Evolutionary conservation across 306 rosid genomes (phyloP).

Genomic region (Castanospermum australe): DNA sequence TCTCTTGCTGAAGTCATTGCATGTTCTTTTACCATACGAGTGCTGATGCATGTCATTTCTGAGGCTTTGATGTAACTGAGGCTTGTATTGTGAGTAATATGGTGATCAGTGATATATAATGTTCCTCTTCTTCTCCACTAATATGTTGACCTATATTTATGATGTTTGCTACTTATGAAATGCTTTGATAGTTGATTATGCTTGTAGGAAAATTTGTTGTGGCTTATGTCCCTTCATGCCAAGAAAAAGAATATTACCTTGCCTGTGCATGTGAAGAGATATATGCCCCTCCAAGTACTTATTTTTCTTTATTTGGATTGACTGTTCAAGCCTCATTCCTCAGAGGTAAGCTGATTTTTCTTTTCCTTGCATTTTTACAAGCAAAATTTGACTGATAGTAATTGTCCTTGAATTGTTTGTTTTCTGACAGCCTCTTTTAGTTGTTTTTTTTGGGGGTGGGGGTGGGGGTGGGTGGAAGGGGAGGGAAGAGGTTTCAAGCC

Average conservation of each 20-base stretch:
- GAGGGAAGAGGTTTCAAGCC: neutral
- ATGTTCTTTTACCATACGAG: neutral
- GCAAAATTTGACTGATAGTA: neutral
- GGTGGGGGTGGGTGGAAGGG: neutral
- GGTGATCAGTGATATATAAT: neutral
- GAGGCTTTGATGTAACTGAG: neutral
- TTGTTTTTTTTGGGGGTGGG: neutral
- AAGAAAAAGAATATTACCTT: constrained; percentile 90
- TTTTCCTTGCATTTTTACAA: constrained; percentile 1
- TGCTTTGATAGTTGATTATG: constrained; percentile 31
- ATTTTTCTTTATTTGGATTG: constrained; percentile 83
- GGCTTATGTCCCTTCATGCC: constrained; percentile 76
- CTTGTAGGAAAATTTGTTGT: constrained; percentile 77
- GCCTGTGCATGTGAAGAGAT: constrained; percentile 95
- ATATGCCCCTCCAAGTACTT: constrained; percentile 92
- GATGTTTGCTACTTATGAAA: constrained; percentile 17
- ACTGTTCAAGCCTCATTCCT: constrained; percentile 88
- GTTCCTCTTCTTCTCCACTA: neutral
- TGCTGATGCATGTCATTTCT: neutral
- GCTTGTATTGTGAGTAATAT: neutral
- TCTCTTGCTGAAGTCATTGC: neutral
- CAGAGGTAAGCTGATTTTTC: constrained; percentile 55
- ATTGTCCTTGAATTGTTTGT: neutral
- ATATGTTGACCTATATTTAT: neutral
- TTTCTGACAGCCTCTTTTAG: neutral